Base-by-base conservation (phyloP, 305 asterid species). In the Galium porrigens region DNA sequence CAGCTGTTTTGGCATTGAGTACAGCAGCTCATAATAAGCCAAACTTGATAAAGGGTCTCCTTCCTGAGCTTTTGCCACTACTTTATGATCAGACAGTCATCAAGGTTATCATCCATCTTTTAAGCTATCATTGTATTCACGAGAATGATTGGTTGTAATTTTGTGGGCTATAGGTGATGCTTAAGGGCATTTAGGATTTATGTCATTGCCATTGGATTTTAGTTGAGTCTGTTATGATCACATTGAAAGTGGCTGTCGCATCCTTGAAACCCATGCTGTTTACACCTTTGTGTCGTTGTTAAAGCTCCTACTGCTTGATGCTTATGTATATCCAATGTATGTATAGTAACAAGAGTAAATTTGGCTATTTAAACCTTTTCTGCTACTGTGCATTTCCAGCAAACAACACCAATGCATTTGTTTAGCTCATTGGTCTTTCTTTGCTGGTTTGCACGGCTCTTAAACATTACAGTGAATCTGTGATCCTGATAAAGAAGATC, bases 1-100 rank as follows among this genome's bases (percentile, higher is more conserved):
- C 99, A 8, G 94, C 97, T 72, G 99, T 90, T 59, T 73, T 90
- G 84, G 99, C 97, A 68, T 82, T 90, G 86, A 94, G 85, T 70
- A 94, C 96, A 30, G 97, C 99, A 18, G 99, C 97, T 77, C 99
- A 94, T 80, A 85, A 94, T 76, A 94, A 94, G 80, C 99, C 99
- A 68, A 94, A 70, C 82, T 82, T 94, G 75, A 77, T 94, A 73
- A 94, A 94, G 84, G 85, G 85, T 51, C 77, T 94, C 62, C 88
- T 94, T 71, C 95, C 87, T 18, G 94, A 87, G 71, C 81, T 94
- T 46, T 70, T 90, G 82, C 97, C 99, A 17, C 97, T 94, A 70
- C 90, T 94, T 55, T 90, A 90, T 66, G 99, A 90, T 72, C 99
- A 90, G 82, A 90, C 99, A 63, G 87, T 85, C 37, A 88, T 94